These are phyloP conservation scores for Calonectria pseudoreteaudii DNA, from an alignment of 2,329 filamentous ascomycete genomes.

Conservation along the genomic window DNA sequence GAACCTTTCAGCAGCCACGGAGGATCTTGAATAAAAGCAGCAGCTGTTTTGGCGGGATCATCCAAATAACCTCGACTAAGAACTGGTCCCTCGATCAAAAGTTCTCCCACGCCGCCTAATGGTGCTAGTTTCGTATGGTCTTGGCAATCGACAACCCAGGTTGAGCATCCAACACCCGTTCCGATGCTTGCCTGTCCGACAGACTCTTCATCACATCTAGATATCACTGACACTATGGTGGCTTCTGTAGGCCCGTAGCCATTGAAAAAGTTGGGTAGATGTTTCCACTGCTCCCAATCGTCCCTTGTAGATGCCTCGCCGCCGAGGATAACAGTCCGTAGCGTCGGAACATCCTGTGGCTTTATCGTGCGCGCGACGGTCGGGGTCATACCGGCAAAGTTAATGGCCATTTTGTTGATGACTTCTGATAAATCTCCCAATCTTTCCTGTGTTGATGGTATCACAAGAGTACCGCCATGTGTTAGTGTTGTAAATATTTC, in stretches of 20 bases:
- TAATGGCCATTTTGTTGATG: not conserved
- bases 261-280: slow-evolving; percentile 9
- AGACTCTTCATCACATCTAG: not conserved
- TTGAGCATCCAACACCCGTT: not conserved
- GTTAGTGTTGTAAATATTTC: slow-evolving; percentile 23
- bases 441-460: slow-evolving; percentile 6
- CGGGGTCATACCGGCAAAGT: not conserved
- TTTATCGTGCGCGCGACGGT: not conserved
- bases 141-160: slow-evolving; percentile 17
- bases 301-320: not conserved
- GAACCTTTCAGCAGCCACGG: not conserved
- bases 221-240: not conserved
- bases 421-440: not conserved
- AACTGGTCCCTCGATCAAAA: slow-evolving; percentile 12
- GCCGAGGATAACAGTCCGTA: not conserved
- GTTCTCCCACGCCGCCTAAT: slow-evolving; percentile 10
- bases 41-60: not conserved
- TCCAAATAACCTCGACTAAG: slow-evolving; percentile 4
- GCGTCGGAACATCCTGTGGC: not conserved
- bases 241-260: slow-evolving; percentile 34
- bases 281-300: not conserved
- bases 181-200: slow-evolving; percentile 2
- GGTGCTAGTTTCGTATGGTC: slow-evolving; percentile 10
- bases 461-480: slow-evolving; percentile 24
- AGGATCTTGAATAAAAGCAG: not conserved